A percentile compares a stretch with the other conserved stretches of the same genome.
phyloP scores from a whole-genome alignment of 225 moss, liverwort and hornwort genomes.

The Polytrichum commune region DNA sequence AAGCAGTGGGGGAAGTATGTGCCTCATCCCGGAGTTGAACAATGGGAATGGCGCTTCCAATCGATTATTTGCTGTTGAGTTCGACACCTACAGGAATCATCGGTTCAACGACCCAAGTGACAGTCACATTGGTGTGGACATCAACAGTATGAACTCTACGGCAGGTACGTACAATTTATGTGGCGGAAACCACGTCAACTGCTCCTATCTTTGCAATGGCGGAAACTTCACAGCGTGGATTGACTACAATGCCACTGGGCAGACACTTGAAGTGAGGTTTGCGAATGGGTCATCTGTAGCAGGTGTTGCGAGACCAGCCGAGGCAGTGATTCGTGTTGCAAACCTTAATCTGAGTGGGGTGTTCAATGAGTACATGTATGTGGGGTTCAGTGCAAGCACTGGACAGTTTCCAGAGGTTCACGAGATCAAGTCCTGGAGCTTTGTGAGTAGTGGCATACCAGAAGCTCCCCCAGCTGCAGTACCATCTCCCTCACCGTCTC shows the following conservation, averaged over 20 bases:
- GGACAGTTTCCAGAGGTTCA: background rate
- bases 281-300: background rate
- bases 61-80: conserved; percentile 48
- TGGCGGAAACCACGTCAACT: background rate
- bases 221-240: conserved; percentile 42
- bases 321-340: background rate
- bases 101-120: conserved; percentile 23
- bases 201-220: conserved; percentile 24
- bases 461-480: background rate
- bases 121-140: conserved; percentile 28
- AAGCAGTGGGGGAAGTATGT: conserved; percentile 14
- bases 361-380: conserved; percentile 5
- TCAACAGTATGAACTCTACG: conserved; percentile 13
- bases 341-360: background rate
- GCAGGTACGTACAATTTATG: conserved; percentile 14
- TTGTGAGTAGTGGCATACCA: conserved; percentile 21
- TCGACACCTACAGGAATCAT: conserved; percentile 30
- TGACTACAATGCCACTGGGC: conserved; percentile 19
- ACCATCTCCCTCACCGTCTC: background rate
- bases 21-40: conserved; percentile 12
- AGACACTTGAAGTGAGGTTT: conserved; percentile 22
- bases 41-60: conserved; percentile 11
- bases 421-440: conserved; percentile 3
- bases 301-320: background rate
- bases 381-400: conserved; percentile 4